Evolutionary conservation across 345 rosid genomes (phyloP).

Genomic region (Sonneratia alba): DNA sequence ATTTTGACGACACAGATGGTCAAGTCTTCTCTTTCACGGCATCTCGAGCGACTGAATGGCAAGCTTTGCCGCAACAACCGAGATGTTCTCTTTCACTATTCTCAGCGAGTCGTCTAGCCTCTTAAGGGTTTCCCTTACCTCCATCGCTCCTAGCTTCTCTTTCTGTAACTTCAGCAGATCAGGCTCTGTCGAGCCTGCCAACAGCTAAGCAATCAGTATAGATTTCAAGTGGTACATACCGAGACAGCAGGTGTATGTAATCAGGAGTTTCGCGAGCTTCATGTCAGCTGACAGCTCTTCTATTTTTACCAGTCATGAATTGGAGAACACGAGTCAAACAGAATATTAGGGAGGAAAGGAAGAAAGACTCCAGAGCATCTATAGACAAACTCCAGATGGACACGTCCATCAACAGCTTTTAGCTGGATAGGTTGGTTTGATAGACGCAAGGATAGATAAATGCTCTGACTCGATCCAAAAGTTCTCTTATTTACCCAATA

Average conservation of each 20-base stretch:
- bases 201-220: neutral
- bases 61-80: slow-evolving; percentile 67
- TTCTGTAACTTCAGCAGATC: slow-evolving; percentile 52
- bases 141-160: slow-evolving; percentile 58
- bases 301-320: too few species aligned
- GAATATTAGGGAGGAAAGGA: too few species aligned
- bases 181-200: slow-evolving; percentile 48
- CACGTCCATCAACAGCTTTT: too few species aligned
- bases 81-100: slow-evolving; percentile 42
- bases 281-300: neutral
- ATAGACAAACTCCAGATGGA: too few species aligned
- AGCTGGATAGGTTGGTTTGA: neutral
- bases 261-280: neutral
- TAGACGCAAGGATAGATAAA: neutral
- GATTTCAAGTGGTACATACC: neutral
- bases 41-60: slow-evolving; percentile 65
- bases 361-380: too few species aligned
- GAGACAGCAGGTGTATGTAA: neutral
- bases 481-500: neutral
- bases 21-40: slow-evolving; percentile 5
- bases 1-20: neutral
- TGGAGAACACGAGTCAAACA: too few species aligned
- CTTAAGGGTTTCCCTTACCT: slow-evolving; percentile 39
- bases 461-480: neutral
- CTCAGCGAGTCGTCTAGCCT: slow-evolving; percentile 51